Percentiles rank a stretch among this genome's conserved stretches.
Evolutionary conservation across 78 protist species (phyloP).

Genomic region (Cavenderia fasciculata): DNA sequence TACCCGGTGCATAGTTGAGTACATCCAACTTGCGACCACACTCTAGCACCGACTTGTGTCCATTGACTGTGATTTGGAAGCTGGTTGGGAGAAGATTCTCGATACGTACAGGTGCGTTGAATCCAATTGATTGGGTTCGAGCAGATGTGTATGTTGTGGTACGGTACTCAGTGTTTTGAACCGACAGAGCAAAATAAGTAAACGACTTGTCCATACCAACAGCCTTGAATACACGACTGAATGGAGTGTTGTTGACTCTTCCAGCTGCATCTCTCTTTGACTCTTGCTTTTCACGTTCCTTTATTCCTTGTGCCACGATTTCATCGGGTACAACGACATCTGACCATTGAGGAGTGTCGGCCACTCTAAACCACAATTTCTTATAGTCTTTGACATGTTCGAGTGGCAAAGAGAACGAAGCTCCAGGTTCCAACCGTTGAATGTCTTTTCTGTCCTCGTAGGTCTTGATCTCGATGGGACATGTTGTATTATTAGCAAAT

Average conservation of each 20-base stretch:
- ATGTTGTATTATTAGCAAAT: constrained; percentile 34
- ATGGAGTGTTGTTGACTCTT: not conserved
- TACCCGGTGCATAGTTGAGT: constrained; percentile 47
- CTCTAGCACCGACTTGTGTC: not conserved
- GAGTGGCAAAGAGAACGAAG: constrained; percentile 31
- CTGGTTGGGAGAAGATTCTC: constrained; percentile 55
- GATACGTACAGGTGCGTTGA: constrained; percentile 58
- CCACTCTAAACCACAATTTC: constrained; percentile 1
- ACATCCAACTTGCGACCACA: constrained; percentile 41
- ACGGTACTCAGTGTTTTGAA: not conserved
- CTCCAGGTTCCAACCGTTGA: no score
- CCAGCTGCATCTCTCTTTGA: not conserved
- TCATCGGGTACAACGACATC: constrained; percentile 1
- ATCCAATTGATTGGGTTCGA: not conserved
- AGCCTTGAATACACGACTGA: not conserved
- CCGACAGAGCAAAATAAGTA: not conserved
- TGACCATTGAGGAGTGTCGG: constrained; percentile 24
- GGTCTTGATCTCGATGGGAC: not conserved
- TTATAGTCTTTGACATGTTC: not conserved
- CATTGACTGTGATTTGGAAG: not conserved
- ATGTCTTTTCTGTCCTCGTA: no score
- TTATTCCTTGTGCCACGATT: not conserved
- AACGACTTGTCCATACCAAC: not conserved
- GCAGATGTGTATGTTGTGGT: not conserved
- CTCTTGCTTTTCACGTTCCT: not conserved